These are phyloP conservation scores for Kondoa subrosea DNA, from an alignment of 768 basidiomycete species.

Conservation along the genomic window DNA sequence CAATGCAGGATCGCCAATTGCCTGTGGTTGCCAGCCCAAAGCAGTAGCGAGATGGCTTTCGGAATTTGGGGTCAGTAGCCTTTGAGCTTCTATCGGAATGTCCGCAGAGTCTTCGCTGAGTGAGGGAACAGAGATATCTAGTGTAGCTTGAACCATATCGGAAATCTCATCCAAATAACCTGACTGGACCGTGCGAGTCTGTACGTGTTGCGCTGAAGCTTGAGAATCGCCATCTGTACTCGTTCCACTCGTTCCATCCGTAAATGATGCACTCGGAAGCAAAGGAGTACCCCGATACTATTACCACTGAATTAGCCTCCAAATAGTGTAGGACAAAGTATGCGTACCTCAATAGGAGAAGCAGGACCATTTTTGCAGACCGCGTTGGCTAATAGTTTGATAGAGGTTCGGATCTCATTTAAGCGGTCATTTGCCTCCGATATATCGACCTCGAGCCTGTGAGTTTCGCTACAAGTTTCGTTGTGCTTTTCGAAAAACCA, in stretches of 20 bases:
- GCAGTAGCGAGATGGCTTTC: constrained; percentile 72
- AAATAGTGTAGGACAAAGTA: constrained; percentile 43
- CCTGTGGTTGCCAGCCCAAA: constrained; percentile 69
- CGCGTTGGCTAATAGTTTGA: constrained; percentile 29
- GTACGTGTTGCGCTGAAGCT: neutral
- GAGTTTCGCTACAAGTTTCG: constrained; percentile 92
- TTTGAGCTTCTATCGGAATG: constrained; percentile 80
- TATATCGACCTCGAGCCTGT: constrained; percentile 89
- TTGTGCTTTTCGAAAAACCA: constrained; percentile 99
- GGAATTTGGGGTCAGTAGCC: constrained; percentile 70
- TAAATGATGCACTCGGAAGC: neutral
- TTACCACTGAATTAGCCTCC: neutral
- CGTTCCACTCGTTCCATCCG: no score
- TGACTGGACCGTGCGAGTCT: constrained; percentile 27
- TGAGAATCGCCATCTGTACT: no score
- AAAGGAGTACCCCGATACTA: neutral
- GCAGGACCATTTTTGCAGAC: neutral
- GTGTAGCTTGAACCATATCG: constrained; percentile 60
- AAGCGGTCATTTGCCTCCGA: constrained; percentile 84
- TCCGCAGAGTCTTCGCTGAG: constrained; percentile 62
- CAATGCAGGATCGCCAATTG: constrained; percentile 69
- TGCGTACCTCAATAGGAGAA: constrained; percentile 67
- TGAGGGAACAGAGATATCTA: constrained; percentile 68
- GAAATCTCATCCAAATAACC: constrained; percentile 72
- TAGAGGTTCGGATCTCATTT: constrained; percentile 62